Base-by-base conservation (phyloP, 1,284 basidiomycete species). In the Cutaneotrichosporon sp. region DNA sequence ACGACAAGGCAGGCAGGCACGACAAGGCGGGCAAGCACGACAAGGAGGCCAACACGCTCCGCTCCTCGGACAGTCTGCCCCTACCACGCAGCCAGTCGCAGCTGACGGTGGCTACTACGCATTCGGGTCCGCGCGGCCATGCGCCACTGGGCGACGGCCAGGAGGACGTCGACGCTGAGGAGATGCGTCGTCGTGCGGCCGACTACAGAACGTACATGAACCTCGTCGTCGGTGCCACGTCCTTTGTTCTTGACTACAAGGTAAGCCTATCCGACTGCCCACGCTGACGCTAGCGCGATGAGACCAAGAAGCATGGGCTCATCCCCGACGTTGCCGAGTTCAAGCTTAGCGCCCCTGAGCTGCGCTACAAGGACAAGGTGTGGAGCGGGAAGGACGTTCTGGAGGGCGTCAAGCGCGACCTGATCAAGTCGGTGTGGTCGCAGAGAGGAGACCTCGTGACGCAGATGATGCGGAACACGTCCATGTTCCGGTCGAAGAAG, bases 321-420 rank as follows among this genome's bases (percentile, higher is more conserved):
- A 58, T 46, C 5, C 54, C 54, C 5, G 59, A 60, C 11, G 64
- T 80, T 27, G 79, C 77, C 61, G 79, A 81, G 56, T 74, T 82
- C 52, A 76, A 76, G 29, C 77, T 80, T 66, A 69, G 73, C 41
- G 76, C 77, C 12, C 80, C 80, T 4, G 65, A 67, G 12, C 71
- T 96, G 44, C 84, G 87, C 64, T 93, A 90, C 72, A 81, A 83
- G 59, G 90, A 93, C 69, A 85, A 89, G 71, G 91, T 90, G 0
- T 90, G 84, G 82, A 74, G 88, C 80, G 89, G 89, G 61, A 85
- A 89, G 68, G 88, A 91, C 56, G 67, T 92, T 29, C 84, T 90
- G 16, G 83, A 88, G 61, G 84, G 82, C 45, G 86, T 90, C 45
- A 88, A 86, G 70, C 84, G 85, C 64, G 74, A 75, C 54, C 66